A percentile compares a stretch with the other conserved stretches of the same genome.
Conservation (phyloP, 768 basidiomycete species). For the Suillus americanus region DNA sequence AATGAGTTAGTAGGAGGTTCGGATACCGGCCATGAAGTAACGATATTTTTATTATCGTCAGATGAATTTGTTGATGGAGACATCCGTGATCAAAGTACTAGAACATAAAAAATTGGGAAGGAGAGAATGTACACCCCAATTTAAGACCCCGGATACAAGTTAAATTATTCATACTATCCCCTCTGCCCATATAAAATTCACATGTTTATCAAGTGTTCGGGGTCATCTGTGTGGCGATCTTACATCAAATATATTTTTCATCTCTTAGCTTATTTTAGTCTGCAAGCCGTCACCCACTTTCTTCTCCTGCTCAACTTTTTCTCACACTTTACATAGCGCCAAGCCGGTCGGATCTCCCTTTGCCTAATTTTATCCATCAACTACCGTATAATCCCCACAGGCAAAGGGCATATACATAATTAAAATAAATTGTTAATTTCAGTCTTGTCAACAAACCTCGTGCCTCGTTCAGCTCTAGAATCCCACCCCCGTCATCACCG, state of each 20-base stretch:
- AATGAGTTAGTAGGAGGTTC: constrained; percentile 36
- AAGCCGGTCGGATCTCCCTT: constrained; percentile 17
- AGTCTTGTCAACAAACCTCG: background rate
- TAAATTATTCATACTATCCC: background rate
- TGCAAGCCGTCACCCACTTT: constrained; percentile 3
- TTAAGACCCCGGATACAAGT: constrained; percentile 6
- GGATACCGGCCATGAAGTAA: constrained; percentile 31
- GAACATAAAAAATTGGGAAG: background rate
- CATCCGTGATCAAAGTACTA: background rate
- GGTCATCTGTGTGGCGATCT: constrained; percentile 15
- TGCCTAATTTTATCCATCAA: background rate
- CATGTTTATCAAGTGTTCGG: constrained; percentile 21
- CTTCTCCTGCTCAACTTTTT: background rate
- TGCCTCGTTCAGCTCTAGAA: background rate
- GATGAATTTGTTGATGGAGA: background rate
- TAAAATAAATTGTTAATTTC: background rate
- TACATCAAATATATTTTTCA: no score
- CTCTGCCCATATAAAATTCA: constrained; percentile 17
- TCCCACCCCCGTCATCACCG: background rate
- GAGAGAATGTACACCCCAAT: no score
- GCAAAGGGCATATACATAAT: background rate
- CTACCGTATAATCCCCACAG: constrained; percentile 5
- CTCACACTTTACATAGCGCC: constrained; percentile 10
- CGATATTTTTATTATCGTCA: constrained; percentile 23
- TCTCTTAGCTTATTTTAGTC: constrained; percentile 9